A percentile compares a stretch with the other conserved stretches of the same genome.
These are phyloP conservation scores for Ascochyta fabae DNA, from an alignment of 2,329 filamentous ascomycete species.

Conservation along the genomic window DNA sequence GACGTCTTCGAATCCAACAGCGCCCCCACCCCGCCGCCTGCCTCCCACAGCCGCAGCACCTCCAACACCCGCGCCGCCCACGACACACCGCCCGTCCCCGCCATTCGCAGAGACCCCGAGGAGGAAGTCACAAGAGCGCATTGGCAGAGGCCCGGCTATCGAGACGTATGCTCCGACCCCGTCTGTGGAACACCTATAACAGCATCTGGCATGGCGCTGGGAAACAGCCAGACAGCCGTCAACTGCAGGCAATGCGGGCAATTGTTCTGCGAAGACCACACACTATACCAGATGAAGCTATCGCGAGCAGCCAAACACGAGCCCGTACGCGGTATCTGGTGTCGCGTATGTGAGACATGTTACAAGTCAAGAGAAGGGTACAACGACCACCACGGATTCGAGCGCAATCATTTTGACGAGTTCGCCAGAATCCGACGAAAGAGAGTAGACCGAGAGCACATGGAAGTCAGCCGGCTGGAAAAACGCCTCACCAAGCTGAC, in stretches of 20 bases:
- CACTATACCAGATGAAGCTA: conserved; percentile 99
- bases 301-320: conserved; percentile 89
- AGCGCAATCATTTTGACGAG: conserved; percentile 72
- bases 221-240: conserved; percentile 79
- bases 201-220: conserved; percentile 66
- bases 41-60: conserved; percentile 44
- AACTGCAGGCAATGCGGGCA: conserved; percentile 94
- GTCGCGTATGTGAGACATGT: conserved; percentile 96
- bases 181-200: conserved; percentile 66
- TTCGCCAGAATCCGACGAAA: conserved; percentile 77
- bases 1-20: conserved; percentile 96
- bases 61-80: conserved; percentile 36
- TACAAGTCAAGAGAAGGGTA: conserved; percentile 97
- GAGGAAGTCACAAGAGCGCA: conserved; percentile 86
- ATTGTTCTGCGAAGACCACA: conserved; percentile 95
- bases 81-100: conserved; percentile 32
- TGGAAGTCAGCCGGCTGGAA: conserved; percentile 89
- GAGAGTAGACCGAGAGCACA: conserved; percentile 80
- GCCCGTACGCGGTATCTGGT: conserved; percentile 89
- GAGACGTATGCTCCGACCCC: conserved; percentile 86
- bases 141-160: conserved; percentile 79
- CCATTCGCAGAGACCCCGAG: conserved; percentile 72
- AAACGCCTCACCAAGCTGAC: conserved; percentile 92
- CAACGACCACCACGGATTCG: conserved; percentile 79
- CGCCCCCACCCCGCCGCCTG: conserved; percentile 55